phyloP scores from a whole-genome alignment of 257 asterid species.

The Solanum lignicaule region DNA sequence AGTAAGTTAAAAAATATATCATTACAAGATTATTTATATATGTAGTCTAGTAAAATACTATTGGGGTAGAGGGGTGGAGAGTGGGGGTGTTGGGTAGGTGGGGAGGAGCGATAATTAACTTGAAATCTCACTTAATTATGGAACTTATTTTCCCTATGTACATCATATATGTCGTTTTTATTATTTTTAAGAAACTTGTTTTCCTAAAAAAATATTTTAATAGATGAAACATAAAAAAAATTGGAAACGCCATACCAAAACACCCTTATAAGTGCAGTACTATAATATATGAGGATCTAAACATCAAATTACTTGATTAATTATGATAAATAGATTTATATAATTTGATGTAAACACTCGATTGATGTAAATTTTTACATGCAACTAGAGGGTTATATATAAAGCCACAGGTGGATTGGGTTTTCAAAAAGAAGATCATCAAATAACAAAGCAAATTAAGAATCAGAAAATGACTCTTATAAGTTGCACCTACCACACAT shows the following conservation, averaged over 20 bases:
- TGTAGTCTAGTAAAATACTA: background rate
- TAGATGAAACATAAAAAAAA: background rate
- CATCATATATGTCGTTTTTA: background rate
- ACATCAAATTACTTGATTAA: background rate
- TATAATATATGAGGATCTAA: background rate
- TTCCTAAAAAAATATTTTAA: background rate
- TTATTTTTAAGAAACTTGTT: background rate
- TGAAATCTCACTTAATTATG: background rate
- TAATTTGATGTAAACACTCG: background rate
- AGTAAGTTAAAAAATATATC: background rate
- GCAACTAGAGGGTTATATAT: background rate
- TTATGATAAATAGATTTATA: background rate
- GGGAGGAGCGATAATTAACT: background rate
- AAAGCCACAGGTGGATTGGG: background rate
- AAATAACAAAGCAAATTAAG: background rate
- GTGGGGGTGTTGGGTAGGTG: background rate
- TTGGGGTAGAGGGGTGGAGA: background rate
- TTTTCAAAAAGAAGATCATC: background rate
- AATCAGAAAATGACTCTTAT: background rate
- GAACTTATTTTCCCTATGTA: background rate
- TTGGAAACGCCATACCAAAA: background rate
- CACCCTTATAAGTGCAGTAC: background rate
- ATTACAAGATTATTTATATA: background rate
- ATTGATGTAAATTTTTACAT: background rate
- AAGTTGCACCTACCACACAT: background rate